Conservation (phyloP, 495 filamentous ascomycete genomes). For the Aspergillus steynii region DNA sequence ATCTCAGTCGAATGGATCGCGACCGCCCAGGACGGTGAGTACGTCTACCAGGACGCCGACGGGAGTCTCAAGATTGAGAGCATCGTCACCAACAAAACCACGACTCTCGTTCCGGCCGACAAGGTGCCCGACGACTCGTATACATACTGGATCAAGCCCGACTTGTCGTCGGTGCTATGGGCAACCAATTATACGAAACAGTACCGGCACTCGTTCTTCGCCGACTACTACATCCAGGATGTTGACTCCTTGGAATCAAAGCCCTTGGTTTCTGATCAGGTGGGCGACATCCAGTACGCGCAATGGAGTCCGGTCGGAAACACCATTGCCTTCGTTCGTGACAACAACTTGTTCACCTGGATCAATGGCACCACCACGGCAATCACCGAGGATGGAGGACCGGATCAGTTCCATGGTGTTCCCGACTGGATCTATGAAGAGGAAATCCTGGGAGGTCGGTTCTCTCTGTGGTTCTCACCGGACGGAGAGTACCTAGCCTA, state of each 20-base stretch:
- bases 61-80: slow-evolving; percentile 20
- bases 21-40: slow-evolving; percentile 17
- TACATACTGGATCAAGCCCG: slow-evolving; percentile 20
- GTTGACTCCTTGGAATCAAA: slow-evolving; percentile 15
- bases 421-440: slow-evolving; percentile 26
- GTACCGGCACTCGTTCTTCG: slow-evolving; percentile 24
- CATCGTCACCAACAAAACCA: slow-evolving; percentile 23
- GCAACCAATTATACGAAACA: slow-evolving; percentile 23
- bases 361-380: slow-evolving; percentile 13
- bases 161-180: slow-evolving; percentile 24
- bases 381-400: slow-evolving; percentile 20
- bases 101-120: slow-evolving; percentile 19
- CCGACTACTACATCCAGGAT: slow-evolving; percentile 25
- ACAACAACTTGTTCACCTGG: slow-evolving; percentile 20
- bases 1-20: slow-evolving; percentile 22
- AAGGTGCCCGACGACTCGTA: slow-evolving; percentile 11
- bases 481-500: slow-evolving; percentile 20
- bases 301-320: slow-evolving; percentile 18
- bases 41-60: slow-evolving; percentile 18
- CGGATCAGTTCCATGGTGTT: slow-evolving; percentile 22
- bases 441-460: slow-evolving; percentile 21
- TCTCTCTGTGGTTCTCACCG: slow-evolving; percentile 21
- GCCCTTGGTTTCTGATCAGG: slow-evolving; percentile 15
- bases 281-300: slow-evolving; percentile 22
- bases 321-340: slow-evolving; percentile 23